A percentile compares a stretch with the other conserved stretches of the same genome.
These are phyloP conservation scores for Populus hybrid DNA, from an alignment of 441 rosid species.

Conservation along the genomic window DNA sequence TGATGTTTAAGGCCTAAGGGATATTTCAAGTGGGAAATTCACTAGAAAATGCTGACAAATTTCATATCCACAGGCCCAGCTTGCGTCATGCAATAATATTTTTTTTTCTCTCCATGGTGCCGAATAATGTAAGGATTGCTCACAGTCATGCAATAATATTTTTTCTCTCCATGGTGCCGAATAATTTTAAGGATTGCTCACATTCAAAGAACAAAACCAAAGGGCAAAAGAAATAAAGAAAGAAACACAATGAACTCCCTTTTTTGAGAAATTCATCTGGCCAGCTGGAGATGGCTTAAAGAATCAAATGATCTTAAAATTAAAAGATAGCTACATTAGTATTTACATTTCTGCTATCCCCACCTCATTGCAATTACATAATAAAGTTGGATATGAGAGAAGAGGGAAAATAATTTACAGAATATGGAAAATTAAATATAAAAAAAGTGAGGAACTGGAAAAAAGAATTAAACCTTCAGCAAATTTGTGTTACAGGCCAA, in stretches of 20 bases:
- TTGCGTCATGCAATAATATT: background rate
- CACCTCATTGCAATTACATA: conserved; percentile 9
- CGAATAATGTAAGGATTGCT: background rate
- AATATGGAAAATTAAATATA: background rate
- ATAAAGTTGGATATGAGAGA: background rate
- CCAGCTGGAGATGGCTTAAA: conserved; percentile 5
- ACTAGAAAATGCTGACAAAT: background rate
- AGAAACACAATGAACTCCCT: background rate
- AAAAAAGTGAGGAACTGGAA: conserved; percentile 1
- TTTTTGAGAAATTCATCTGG: background rate
- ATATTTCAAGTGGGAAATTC: background rate
- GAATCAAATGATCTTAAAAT: conserved; percentile 3
- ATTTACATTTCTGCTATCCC: conserved; percentile 21
- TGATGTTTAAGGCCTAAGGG: background rate
- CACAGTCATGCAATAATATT: background rate
- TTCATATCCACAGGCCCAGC: background rate
- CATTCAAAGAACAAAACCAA: background rate
- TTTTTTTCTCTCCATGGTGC: background rate
- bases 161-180: background rate
- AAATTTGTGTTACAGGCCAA: conserved; percentile 16
- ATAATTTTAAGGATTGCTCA: background rate
- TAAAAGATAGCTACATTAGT: conserved; percentile 13
- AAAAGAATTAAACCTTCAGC: conserved; percentile 18
- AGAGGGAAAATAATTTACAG: background rate
- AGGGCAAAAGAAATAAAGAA: background rate